Evolutionary conservation across 768 basidiomycete genomes (phyloP), one percentile per base, ranked within the genome.

Genomic region (Tubosaeta sp.): DNA sequence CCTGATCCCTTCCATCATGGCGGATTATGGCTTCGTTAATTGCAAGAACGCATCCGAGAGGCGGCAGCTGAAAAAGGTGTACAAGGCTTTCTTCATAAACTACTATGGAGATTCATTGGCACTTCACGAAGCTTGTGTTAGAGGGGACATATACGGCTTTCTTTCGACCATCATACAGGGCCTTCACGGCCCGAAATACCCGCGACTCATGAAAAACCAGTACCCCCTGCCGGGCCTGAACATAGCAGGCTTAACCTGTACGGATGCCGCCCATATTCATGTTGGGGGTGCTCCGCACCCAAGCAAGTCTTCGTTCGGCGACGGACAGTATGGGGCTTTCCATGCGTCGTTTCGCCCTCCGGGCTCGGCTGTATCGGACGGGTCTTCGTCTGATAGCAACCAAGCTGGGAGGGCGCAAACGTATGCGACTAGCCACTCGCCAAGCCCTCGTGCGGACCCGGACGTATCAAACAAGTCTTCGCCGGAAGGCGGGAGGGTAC

Each of bases 111-210:
- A 66, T 46, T 68, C 73, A 7, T 53, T 72, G 14, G 57, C 60
- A 24, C 64, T 77, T 18, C 73, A 76, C 45, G 50, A 66, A 22
- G 73, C 71, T 1, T 65, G 63, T 27, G 56, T 72, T 16, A 41
- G 57, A 24, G 73, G 75, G 16, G 52, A 58, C 19, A 52, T 72
- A 9, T 67, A 62, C 39, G 51, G 58, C 34, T 69, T 68, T 50
- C 56, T 70, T 25, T 43, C 46, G 25, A 54, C 36, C 8, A 49
- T 54, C 38, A 62, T 65, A 27, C 51, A 55, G 48, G 40, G 47
- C 22, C 22, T 48, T 19, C 60, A 64, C 40, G 61, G 59, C 46
- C 61, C 61, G 38, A 64, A 56, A 48, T 65, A 63, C 34, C 44
- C 48, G 41, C 56, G 66, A 22, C 52, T 74, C 39, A 47, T 73